phyloP scores from a whole-genome alignment of 1,139 yeast species.

The Sugiyamaella pinicola region DNA sequence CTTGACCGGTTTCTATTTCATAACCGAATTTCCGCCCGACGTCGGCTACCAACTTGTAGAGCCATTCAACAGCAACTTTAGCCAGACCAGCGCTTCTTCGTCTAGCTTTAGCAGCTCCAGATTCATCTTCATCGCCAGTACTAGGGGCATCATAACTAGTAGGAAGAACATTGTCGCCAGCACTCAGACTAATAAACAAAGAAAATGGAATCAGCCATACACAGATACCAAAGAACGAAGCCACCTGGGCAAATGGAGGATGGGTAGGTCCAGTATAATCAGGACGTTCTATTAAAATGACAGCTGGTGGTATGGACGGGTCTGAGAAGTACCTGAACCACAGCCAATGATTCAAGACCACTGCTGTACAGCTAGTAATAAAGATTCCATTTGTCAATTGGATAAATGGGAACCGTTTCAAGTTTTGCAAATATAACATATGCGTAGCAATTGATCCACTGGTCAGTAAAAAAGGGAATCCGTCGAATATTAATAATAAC shows the following conservation, averaged over 20 bases:
- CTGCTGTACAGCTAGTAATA: constrained; percentile 69
- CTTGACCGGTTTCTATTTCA: constrained; percentile 42
- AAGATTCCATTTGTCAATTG: constrained; percentile 69
- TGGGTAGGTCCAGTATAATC: constrained; percentile 54
- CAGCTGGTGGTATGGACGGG: constrained; percentile 55
- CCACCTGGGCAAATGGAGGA: constrained; percentile 83
- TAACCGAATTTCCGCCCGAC: constrained; percentile 59
- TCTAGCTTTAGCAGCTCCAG: constrained; percentile 39
- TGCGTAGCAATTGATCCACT: constrained; percentile 70
- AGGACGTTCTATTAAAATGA: constrained; percentile 38
- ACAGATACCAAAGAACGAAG: constrained; percentile 90
- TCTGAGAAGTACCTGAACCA: constrained; percentile 89
- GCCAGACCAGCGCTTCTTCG: constrained; percentile 57
- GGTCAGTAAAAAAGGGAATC: constrained; percentile 71
- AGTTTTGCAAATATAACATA: constrained; percentile 70
- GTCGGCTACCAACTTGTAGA: constrained; percentile 55
- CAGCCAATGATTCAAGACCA: constrained; percentile 75
- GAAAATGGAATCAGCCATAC: constrained; percentile 96
- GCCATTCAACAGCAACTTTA: constrained; percentile 60
- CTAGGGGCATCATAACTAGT: constrained; percentile 28
- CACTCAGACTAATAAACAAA: constrained; percentile 86
- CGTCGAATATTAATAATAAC: constrained; percentile 67
- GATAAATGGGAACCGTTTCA: constrained; percentile 82
- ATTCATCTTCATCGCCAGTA: constrained; percentile 35
- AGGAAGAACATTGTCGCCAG: constrained; percentile 88